Percentiles rank a stretch among this genome's conserved stretches.
Evolutionary conservation across 2,329 filamentous ascomycete genomes (phyloP).

Genomic region (Calonectria crousiana): DNA sequence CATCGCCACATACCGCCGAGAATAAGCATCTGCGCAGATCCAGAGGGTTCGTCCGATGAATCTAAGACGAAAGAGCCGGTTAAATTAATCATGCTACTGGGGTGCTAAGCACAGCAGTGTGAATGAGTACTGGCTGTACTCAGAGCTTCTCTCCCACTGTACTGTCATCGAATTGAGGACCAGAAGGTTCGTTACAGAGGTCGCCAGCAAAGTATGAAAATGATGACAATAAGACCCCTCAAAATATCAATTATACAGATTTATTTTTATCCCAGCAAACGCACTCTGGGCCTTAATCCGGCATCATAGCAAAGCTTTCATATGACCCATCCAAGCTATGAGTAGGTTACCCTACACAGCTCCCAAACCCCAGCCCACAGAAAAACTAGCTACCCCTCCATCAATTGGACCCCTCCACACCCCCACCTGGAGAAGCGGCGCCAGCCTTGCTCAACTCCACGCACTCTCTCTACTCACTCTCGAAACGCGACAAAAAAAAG

Average conservation of each 20-base stretch:
- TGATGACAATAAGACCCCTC: too few relatives aligned
- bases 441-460: constrained; percentile 58
- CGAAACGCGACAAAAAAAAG: not conserved
- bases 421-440: not conserved
- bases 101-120: too few relatives aligned
- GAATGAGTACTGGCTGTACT: too few relatives aligned
- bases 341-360: not conserved
- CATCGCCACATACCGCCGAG: not conserved
- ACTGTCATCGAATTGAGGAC: not conserved
- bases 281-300: not conserved
- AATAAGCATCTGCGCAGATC: not conserved
- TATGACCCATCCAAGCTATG: not conserved
- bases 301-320: not conserved
- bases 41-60: not conserved
- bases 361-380: constrained; percentile 1
- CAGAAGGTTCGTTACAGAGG: not conserved
- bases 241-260: not conserved
- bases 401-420: constrained; percentile 5
- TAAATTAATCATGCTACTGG: not conserved
- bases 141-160: not conserved
- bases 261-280: not conserved
- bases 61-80: not conserved
- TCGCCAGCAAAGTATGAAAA: not conserved
- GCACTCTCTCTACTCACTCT: not conserved
- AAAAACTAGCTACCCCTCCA: constrained; percentile 6